A percentile compares a stretch with the other conserved stretches of the same genome.
Evolutionary conservation across 139 green algal species (phyloP).

Genomic region (Chlamydomonas applanata): DNA sequence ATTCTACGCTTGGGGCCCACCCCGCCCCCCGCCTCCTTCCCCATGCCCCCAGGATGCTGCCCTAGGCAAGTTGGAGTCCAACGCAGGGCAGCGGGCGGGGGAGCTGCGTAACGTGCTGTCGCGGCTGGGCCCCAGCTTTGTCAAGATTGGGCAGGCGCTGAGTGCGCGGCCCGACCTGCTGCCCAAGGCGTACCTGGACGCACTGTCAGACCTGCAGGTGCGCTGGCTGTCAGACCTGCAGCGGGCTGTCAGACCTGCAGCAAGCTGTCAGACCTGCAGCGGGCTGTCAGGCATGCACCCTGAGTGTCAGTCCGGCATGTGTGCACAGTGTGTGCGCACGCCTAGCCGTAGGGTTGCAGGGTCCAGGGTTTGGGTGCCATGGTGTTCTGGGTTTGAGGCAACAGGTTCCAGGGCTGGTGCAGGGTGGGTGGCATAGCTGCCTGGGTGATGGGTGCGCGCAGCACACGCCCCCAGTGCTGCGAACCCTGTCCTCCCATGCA

Average conservation of each 20-base stretch:
- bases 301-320: too few relatives aligned
- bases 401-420: too few relatives aligned
- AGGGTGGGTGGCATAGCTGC: too few relatives aligned
- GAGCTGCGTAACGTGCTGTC: slow-evolving; percentile 68
- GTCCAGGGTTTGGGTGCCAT: not conserved
- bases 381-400: not conserved
- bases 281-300: not conserved
- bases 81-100: slow-evolving; percentile 51
- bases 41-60: slow-evolving; percentile 53
- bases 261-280: not conserved
- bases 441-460: too few relatives aligned
- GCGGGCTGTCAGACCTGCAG: slow-evolving; percentile 17
- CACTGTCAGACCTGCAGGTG: slow-evolving; percentile 67
- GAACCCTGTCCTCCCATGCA: too few relatives aligned
- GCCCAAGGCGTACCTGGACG: slow-evolving; percentile 68
- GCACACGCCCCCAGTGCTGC: too few relatives aligned
- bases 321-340: too few relatives aligned
- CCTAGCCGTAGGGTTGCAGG: too few relatives aligned
- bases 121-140: slow-evolving; percentile 76
- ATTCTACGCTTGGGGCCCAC: not conserved
- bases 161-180: slow-evolving; percentile 73
- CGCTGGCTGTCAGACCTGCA: not conserved
- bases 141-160: slow-evolving; percentile 91
- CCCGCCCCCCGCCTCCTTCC: not conserved
- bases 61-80: slow-evolving; percentile 60